phyloP scores from a whole-genome alignment of 1,139 yeast species.

The Blastobotrys illinoisensis region DNA sequence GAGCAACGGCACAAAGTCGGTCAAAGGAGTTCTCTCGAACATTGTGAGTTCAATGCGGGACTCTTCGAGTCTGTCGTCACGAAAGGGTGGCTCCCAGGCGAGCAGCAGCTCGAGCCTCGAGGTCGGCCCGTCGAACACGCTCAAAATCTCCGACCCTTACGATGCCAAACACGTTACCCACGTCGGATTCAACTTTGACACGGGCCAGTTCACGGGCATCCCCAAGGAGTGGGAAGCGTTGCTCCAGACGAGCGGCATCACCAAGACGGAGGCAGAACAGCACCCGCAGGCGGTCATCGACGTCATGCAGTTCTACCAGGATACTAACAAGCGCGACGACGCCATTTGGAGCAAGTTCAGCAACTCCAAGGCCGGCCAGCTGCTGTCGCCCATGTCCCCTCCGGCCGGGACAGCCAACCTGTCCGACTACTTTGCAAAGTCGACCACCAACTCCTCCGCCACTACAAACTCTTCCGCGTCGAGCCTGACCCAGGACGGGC shows the following conservation, averaged over 20 bases:
- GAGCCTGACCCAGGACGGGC: neutral
- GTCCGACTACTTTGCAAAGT: slow-evolving; percentile 21
- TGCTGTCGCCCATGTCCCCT: slow-evolving; percentile 18
- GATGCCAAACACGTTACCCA: slow-evolving; percentile 89
- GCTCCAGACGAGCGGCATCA: slow-evolving; percentile 78
- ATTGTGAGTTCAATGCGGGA: slow-evolving; percentile 41
- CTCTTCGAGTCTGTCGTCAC: slow-evolving; percentile 34
- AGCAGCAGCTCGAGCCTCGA: neutral
- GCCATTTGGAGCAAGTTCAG: slow-evolving; percentile 72
- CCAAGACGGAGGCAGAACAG: slow-evolving; percentile 76
- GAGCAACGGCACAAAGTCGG: slow-evolving; percentile 32
- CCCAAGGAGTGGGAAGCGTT: slow-evolving; percentile 90
- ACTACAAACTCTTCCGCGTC: neutral
- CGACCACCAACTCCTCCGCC: slow-evolving; percentile 19
- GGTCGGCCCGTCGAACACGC: slow-evolving; percentile 14
- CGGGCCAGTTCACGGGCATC: slow-evolving; percentile 84
- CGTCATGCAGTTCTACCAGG: slow-evolving; percentile 83
- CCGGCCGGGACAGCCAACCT: slow-evolving; percentile 10
- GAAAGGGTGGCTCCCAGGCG: slow-evolving; percentile 4
- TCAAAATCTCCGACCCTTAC: slow-evolving; percentile 82
- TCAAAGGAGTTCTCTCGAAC: slow-evolving; percentile 47
- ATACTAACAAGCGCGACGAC: slow-evolving; percentile 59
- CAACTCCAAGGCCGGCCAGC: slow-evolving; percentile 29
- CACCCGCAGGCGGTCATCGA: slow-evolving; percentile 95
- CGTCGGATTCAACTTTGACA: slow-evolving; percentile 78